These are phyloP conservation scores for Penicillium rolfsii DNA, from an alignment of 2,329 filamentous ascomycete genomes.

Conservation along the genomic window DNA sequence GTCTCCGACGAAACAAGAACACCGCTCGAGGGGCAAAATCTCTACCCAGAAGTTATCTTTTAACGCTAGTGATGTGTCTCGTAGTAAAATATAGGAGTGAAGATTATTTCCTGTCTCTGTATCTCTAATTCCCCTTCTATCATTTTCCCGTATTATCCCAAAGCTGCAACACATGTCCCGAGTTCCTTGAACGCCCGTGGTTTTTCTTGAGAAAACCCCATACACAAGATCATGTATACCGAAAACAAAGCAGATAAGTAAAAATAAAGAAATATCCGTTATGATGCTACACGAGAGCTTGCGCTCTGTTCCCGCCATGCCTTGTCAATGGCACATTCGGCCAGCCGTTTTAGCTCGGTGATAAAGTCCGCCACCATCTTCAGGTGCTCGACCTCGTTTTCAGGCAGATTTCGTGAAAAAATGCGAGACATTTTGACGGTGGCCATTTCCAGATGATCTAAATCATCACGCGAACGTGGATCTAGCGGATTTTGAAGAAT, in stretches of 20 bases:
- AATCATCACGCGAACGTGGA: slow-evolving; percentile 49
- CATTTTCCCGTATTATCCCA: background rate
- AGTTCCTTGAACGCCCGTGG: background rate
- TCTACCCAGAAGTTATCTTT: background rate
- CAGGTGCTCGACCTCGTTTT: slow-evolving; percentile 47
- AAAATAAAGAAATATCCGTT: background rate
- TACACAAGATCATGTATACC: background rate
- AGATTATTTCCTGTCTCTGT: background rate
- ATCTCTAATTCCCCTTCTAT: background rate
- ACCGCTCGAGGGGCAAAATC: background rate
- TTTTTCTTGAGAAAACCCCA: too few relatives aligned
- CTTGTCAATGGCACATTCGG: slow-evolving; percentile 50
- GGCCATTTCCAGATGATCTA: slow-evolving; percentile 51
- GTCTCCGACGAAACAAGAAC: background rate
- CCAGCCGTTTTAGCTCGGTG: slow-evolving; percentile 50
- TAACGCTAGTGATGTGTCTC: background rate
- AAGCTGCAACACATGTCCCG: background rate
- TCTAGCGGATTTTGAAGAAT: slow-evolving; percentile 55
- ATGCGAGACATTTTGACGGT: slow-evolving; percentile 50
- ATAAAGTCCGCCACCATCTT: slow-evolving; percentile 51
- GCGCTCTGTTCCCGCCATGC: slow-evolving; percentile 37
- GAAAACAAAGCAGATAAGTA: background rate
- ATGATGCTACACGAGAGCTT: slow-evolving; percentile 4
- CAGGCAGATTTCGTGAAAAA: slow-evolving; percentile 34
- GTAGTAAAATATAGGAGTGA: background rate